These are phyloP conservation scores for Podospora pseudocomata DNA, from an alignment of 495 filamentous ascomycete species.

Conservation along the genomic window DNA sequence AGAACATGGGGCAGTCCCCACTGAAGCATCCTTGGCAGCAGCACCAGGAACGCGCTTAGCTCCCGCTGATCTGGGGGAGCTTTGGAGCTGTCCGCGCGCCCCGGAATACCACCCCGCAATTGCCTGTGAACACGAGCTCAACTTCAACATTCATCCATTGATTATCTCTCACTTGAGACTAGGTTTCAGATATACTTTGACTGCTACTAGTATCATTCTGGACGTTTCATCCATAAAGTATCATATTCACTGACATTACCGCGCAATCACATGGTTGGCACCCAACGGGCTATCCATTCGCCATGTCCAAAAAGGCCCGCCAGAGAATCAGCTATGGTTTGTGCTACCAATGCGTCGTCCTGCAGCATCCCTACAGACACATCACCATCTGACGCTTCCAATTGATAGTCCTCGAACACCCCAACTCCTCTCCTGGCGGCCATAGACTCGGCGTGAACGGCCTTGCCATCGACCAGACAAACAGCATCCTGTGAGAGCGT, in stretches of 20 bases:
- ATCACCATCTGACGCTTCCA: not conserved
- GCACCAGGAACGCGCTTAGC: constrained; percentile 1
- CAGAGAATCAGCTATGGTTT: constrained; percentile 66
- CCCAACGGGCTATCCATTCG: constrained; percentile 18
- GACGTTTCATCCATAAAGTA: no score
- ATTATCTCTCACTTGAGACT: not conserved
- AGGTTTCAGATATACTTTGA: no score
- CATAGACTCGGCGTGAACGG: constrained; percentile 94
- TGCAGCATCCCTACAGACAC: not conserved
- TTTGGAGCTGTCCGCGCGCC: not conserved
- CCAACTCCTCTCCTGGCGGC: constrained; percentile 77
- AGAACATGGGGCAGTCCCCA: not conserved
- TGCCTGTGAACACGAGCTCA: not conserved
- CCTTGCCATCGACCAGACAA: constrained; percentile 76
- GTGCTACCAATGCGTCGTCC: not conserved
- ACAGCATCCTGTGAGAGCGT: constrained; percentile 79
- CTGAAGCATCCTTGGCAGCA: constrained; percentile 5
- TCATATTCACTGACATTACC: not conserved
- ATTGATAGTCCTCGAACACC: constrained; percentile 81
- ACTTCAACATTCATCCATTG: no score
- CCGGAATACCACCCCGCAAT: not conserved
- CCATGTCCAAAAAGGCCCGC: constrained; percentile 60
- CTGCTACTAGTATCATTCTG: no score
- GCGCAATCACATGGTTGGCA: not conserved
- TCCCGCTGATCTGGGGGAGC: not conserved